phyloP scores from a whole-genome alignment of 2,329 filamentous ascomycete species.

The Cryoendolithus antarcticus region DNA sequence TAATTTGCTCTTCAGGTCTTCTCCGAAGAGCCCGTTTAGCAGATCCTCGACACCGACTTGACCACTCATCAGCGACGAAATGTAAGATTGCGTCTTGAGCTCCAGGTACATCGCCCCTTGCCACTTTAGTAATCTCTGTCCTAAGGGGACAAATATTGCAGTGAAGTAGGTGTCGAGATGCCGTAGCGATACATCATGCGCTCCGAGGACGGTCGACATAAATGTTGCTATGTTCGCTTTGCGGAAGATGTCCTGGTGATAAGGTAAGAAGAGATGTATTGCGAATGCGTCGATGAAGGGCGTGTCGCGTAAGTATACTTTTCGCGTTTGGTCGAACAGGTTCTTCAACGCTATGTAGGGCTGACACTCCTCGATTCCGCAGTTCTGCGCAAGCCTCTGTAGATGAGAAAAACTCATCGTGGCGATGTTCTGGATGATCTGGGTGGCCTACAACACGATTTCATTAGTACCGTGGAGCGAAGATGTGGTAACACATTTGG shows the following conservation, averaged over 20 bases:
- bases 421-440: conserved; percentile 46
- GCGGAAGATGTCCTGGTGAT: conserved; percentile 46
- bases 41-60: conserved; percentile 44
- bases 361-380: conserved; percentile 33
- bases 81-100: conserved; percentile 55
- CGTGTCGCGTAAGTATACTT: conserved; percentile 44
- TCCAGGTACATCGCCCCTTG: conserved; percentile 51
- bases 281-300: conserved; percentile 36
- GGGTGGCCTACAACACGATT: conserved; percentile 35
- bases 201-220: conserved; percentile 49
- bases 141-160: conserved; percentile 50
- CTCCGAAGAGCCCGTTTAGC: conserved; percentile 47
- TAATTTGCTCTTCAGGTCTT: conserved; percentile 42
- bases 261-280: conserved; percentile 24
- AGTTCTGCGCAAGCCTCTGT: conserved; percentile 39
- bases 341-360: conserved; percentile 51
- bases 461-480: background rate
- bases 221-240: conserved; percentile 56
- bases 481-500: conserved; percentile 1
- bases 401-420: conserved; percentile 46
- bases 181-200: conserved; percentile 50
- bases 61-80: conserved; percentile 46
- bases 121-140: conserved; percentile 44
- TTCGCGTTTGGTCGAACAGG: conserved; percentile 51
- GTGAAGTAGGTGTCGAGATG: conserved; percentile 52